phyloP scores from a whole-genome alignment of 306 rosid species.

The Medicago arabica region DNA sequence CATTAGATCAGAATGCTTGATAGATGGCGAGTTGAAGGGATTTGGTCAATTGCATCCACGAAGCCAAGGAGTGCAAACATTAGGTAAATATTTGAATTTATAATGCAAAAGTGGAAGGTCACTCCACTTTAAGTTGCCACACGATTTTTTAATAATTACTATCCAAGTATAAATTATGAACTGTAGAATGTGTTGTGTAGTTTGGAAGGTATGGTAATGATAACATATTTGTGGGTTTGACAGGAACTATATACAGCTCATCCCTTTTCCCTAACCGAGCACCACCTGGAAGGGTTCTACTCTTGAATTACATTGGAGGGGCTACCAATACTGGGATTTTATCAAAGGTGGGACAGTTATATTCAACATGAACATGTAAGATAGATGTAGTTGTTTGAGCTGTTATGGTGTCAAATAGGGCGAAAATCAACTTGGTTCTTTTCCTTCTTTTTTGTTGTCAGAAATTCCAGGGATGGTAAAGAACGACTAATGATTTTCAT shows the following conservation, averaged over 20 bases:
- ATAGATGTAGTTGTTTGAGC: slow-evolving; percentile 36
- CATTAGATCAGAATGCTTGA: slow-evolving; percentile 78
- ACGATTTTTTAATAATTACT: slow-evolving; percentile 21
- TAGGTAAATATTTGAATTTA: slow-evolving; percentile 57
- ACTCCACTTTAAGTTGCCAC: slow-evolving; percentile 12
- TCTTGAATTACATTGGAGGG: slow-evolving; percentile 97
- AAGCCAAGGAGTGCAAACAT: slow-evolving; percentile 93
- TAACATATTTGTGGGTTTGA: slow-evolving; percentile 41
- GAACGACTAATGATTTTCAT: slow-evolving; percentile 31
- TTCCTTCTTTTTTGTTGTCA: background rate
- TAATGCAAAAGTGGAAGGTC: slow-evolving; percentile 28
- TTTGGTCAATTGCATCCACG: slow-evolving; percentile 99
- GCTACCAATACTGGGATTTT: slow-evolving; percentile 85
- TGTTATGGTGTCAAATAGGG: slow-evolving; percentile 32
- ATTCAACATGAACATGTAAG: slow-evolving; percentile 39
- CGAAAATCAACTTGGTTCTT: background rate
- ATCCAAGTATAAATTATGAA: slow-evolving; percentile 21
- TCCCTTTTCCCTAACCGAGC: slow-evolving; percentile 96
- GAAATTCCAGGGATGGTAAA: slow-evolving; percentile 21
- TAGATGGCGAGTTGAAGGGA: slow-evolving; percentile 87
- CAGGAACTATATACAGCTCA: slow-evolving; percentile 98
- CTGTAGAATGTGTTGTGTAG: slow-evolving; percentile 25
- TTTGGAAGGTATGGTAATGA: slow-evolving; percentile 40
- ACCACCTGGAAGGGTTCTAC: slow-evolving; percentile 90
- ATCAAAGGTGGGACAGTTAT: slow-evolving; percentile 64